phyloP scores from a whole-genome alignment of 495 filamentous ascomycete genomes.

The Talaromyces ruber region DNA sequence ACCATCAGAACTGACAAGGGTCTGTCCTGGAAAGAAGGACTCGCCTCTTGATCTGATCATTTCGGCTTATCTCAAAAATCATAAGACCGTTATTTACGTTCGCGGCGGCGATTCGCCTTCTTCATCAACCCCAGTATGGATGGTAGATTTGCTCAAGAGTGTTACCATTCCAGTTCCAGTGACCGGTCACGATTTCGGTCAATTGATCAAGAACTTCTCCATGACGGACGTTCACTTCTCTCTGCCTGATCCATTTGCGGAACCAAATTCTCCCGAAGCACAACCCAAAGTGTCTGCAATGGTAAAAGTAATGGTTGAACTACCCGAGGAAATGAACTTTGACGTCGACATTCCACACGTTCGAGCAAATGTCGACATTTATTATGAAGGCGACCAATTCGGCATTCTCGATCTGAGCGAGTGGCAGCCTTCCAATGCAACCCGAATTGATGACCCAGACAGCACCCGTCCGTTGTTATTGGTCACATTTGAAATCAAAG shows the following conservation, averaged over 20 bases:
- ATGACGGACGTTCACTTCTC: conserved; percentile 75
- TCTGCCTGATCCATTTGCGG: conserved; percentile 68
- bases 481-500: conserved; percentile 64
- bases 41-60: conserved; percentile 86
- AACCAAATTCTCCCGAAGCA: conserved; percentile 64
- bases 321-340: conserved; percentile 84
- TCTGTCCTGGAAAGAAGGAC: conserved; percentile 62
- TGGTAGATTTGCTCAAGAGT: conserved; percentile 68
- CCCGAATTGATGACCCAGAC: conserved; percentile 43
- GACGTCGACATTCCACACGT: conserved; percentile 65
- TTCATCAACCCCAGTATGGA: conserved; percentile 64
- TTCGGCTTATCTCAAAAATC: conserved; percentile 69
- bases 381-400: conserved; percentile 63
- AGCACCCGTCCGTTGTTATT: conserved; percentile 49
- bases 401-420: conserved; percentile 66
- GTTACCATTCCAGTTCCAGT: conserved; percentile 80
- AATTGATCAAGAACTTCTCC: conserved; percentile 77
- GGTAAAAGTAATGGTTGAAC: conserved; percentile 62
- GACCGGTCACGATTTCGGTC: conserved; percentile 68
- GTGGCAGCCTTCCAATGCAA: conserved; percentile 85
- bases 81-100: conserved; percentile 69
- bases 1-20: conserved; percentile 56
- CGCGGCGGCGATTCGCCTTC: conserved; percentile 63
- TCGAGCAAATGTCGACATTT: conserved; percentile 68
- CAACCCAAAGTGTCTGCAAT: conserved; percentile 73